Base-by-base conservation (phyloP, 169 alveolate genomes). In the Besnoitia besnoiti region DNA sequence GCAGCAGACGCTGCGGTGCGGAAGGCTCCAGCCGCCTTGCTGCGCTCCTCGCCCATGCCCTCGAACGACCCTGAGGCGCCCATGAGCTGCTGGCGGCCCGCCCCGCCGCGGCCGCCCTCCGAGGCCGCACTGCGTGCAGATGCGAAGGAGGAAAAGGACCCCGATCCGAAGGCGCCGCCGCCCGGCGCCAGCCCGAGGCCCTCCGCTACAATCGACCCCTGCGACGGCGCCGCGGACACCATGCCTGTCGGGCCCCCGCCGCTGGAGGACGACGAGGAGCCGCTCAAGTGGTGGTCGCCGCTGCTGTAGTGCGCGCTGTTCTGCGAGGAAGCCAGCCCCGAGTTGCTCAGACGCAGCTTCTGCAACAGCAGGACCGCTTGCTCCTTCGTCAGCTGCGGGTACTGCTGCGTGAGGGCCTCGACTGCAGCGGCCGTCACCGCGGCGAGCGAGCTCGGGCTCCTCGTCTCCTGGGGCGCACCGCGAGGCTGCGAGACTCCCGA, bases 341-440 rank as follows among this genome's bases (percentile, higher is more conserved):
- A 1, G 44, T 3, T 16, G 21, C 80, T 24, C 4, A 30, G 47
- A 30, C 80, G 39, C 40, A 67, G 80, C 21, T 67, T 67, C 80
- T 67, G 80, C 12, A 67, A 42, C 80, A 67, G 44, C 40, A 67
- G 80, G 24, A 35, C 80, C 42, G 80, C 46, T 7, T 67, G 47
- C 21, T 67, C 80, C 80, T 35, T 30, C 80, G 80, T 33, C 80
- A 67, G 44, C 80, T 67, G 80, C 80, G 80, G 44, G n/a, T 67
- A 67, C 80, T 67, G 80, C 80, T 35, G 39, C 1, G 44, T 67
- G 42, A 67, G 44, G 47, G 80, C 80, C 21, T 67, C 80, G 39
- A 35, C 80, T 8, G 80, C 80, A 0, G 47, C 80, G 12, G 80
- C 80, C 24, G 80, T 35, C 39, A 35, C 42, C 12, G 44, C 80